Evolutionary conservation across 192 early-diverging fungal genomes (phyloP).

Genomic region (Backusella mclennaniae): DNA sequence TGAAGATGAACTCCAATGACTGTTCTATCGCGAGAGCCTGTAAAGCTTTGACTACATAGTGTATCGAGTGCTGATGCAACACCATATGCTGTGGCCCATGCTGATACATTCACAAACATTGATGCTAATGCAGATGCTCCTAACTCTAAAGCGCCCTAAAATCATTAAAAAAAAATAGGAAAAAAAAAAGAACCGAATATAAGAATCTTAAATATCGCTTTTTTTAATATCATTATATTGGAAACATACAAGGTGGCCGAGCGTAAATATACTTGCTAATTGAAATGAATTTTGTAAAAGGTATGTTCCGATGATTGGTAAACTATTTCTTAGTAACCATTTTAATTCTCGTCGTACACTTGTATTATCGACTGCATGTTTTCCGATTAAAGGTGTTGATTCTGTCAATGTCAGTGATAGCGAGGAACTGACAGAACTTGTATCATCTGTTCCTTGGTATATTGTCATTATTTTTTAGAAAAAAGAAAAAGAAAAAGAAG

Average conservation of each 20-base stretch:
- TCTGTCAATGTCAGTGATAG: slow-evolving; percentile 11
- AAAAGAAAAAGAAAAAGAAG: not conserved
- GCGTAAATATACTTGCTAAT: slow-evolving; percentile 29
- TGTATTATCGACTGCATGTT: slow-evolving; percentile 6
- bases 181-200: not conserved
- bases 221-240: not conserved
- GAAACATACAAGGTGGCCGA: slow-evolving; percentile 28
- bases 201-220: too few relatives aligned
- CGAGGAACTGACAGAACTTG: not conserved
- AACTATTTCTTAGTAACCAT: slow-evolving; percentile 41
- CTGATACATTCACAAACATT: slow-evolving; percentile 70
- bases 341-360: slow-evolving; percentile 16
- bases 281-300: slow-evolving; percentile 34
- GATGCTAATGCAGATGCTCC: slow-evolving; percentile 70
- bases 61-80: slow-evolving; percentile 75
- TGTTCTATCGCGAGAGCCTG: slow-evolving; percentile 59
- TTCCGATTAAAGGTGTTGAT: not conserved
- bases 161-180: not conserved
- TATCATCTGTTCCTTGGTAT: slow-evolving; percentile 11
- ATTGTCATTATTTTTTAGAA: not conserved
- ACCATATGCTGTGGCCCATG: slow-evolving; percentile 66
- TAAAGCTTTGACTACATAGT: slow-evolving; percentile 69
- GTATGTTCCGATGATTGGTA: slow-evolving; percentile 32
- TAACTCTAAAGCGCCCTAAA: slow-evolving; percentile 52
- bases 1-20: slow-evolving; percentile 72